phyloP scores from a whole-genome alignment of 257 asterid genomes.

The Rubia yunnanensis region DNA sequence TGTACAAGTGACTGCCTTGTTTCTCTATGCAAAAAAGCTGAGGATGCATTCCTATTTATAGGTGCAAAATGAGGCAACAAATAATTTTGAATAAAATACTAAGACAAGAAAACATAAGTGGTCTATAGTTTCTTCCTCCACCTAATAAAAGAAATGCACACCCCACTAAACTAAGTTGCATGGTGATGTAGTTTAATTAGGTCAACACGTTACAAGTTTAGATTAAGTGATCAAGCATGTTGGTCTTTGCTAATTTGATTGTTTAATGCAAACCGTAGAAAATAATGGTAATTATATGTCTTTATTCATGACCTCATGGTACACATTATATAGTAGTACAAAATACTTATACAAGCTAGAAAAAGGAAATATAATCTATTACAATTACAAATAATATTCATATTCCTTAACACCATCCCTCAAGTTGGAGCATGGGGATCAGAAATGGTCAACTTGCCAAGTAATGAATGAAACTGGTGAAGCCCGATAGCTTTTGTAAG shows the following conservation, averaged over 20 bases:
- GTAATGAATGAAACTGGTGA: too few species aligned
- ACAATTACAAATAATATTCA: too few species aligned
- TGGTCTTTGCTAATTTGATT: background rate
- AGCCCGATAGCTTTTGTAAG: too few species aligned
- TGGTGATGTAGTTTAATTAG: constrained; percentile 10
- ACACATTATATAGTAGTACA: too few species aligned
- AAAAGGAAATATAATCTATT: too few species aligned
- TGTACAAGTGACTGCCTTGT: background rate
- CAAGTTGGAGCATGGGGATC: too few species aligned
- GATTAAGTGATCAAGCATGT: constrained; percentile 14
- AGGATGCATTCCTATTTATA: constrained; percentile 10
- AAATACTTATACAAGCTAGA: too few species aligned
- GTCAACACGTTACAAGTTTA: background rate
- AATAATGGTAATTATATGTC: too few species aligned
- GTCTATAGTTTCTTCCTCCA: constrained; percentile 22
- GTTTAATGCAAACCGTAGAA: background rate
- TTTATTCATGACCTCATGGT: too few species aligned
- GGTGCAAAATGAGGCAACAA: constrained; percentile 1
- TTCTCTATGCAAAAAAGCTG: background rate
- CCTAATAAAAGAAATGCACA: constrained; percentile 10
- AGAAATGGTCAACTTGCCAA: too few species aligned
- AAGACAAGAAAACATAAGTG: constrained; percentile 7
- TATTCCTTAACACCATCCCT: too few species aligned
- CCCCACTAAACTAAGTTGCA: constrained; percentile 19
- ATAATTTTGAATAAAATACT: constrained; percentile 3